Evolutionary conservation across 768 basidiomycete species (phyloP), one percentile per base, ranked within the genome.

Genomic region (Lentinula boryana): DNA sequence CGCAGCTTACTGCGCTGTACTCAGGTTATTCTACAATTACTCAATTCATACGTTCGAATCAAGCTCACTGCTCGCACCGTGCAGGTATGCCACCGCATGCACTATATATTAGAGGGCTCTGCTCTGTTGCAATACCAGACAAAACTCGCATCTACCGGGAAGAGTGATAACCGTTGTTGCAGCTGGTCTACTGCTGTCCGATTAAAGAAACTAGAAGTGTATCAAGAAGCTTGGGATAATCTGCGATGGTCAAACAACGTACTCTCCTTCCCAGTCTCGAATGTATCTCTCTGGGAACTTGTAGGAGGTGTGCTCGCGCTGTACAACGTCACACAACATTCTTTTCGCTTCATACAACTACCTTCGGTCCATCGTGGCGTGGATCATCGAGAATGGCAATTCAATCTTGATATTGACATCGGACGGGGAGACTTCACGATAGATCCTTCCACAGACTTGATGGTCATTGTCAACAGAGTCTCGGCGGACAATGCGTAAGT

Each of bases 371-470:
- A 65, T 44, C 70, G 73, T 35, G 64, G 65, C 44, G 65, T 77
- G 10, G 56, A 62, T 13, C 63, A 66, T 36, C 63, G 58, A 38
- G 54, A 65, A 31, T 76, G 76, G 75, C 54, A 57, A 40, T 50
- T 67, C 31, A 27, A 65, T 15, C 9, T 13, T 8, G 62, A 63
- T 6, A 61, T 72, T 33, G 69, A 70, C 5, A 65, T 74, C 36
- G 44, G 31, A n/a, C 58, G 74, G 46, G 66, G 66, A n/a, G 75
- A 78, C 56, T 77, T 78, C 41, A 68, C 72, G 9, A 61, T 75
- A 7, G 75, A 77, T 63, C 66, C 62, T 23, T 74, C 73, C 4
- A 72, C 76, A 64, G 64, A 77, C 63, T 68, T 77, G 40, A 44
- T 77, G 8, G 68, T 71, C 21, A 62, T 68, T 4, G 60, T 77